These are phyloP conservation scores for Arabidopsis suecica DNA, from an alignment of 345 rosid species.

Conservation along the genomic window DNA sequence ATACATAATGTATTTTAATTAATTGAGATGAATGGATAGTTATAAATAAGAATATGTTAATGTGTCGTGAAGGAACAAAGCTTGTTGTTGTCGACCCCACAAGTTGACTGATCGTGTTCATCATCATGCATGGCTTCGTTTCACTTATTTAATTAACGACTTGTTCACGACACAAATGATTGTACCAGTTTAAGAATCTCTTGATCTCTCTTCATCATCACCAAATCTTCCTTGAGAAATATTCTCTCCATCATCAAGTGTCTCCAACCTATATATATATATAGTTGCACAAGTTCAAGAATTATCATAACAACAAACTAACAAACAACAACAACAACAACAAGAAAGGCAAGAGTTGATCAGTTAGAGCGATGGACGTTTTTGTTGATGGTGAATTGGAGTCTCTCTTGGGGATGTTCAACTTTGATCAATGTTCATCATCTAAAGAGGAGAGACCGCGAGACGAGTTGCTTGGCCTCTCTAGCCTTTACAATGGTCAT, in stretches of 20 bases:
- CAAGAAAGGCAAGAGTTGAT: constrained; percentile 25
- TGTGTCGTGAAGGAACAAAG: constrained; percentile 45
- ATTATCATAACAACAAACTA: constrained; percentile 23
- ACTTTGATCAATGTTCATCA: constrained; percentile 46
- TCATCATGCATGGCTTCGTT: constrained; percentile 47
- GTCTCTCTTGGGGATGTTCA: constrained; percentile 49
- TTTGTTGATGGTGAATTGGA: constrained; percentile 51
- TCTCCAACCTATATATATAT: constrained; percentile 32
- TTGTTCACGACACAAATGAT: constrained; percentile 44
- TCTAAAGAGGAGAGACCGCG: constrained; percentile 39
- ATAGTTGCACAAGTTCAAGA: constrained; percentile 32
- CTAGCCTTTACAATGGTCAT: constrained; percentile 44
- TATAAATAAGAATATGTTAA: constrained; percentile 23
- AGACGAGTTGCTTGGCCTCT: constrained; percentile 42
- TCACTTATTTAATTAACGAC: constrained; percentile 30
- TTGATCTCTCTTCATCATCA: constrained; percentile 44
- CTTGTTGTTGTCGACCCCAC: constrained; percentile 46
- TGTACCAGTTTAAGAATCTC: constrained; percentile 42
- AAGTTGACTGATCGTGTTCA: constrained; percentile 47
- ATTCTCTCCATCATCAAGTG: constrained; percentile 35
- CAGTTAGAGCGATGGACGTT: constrained; percentile 39
- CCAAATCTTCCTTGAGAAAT: constrained; percentile 39
- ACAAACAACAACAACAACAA: background rate
- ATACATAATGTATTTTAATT: constrained; percentile 1
- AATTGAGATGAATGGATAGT: constrained; percentile 16